Conservation (phyloP, 495 filamentous ascomycete species). For the Endocarpon pusillum region DNA sequence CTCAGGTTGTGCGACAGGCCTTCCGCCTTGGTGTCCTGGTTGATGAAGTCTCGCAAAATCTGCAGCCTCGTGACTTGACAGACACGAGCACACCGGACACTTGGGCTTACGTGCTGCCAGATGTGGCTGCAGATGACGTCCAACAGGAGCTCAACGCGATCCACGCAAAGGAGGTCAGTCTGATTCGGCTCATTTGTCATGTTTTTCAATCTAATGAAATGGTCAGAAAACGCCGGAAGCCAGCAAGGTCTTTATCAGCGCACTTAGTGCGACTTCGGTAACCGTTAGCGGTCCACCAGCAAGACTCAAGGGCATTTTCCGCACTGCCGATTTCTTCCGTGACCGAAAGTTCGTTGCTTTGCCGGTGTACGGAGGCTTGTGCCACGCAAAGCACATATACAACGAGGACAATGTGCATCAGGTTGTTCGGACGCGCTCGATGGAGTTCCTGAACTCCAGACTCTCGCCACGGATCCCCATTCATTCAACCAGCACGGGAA, state of each 20-base stretch:
- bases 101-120: constrained; percentile 27
- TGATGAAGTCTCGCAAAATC: constrained; percentile 16
- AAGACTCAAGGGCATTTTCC: constrained; percentile 18
- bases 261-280: constrained; percentile 16
- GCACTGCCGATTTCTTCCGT: constrained; percentile 15
- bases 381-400: constrained; percentile 28
- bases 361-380: constrained; percentile 22
- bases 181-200: not conserved
- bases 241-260: constrained; percentile 25
- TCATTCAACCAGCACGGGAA: constrained; percentile 9
- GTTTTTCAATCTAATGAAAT: not conserved
- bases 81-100: constrained; percentile 9
- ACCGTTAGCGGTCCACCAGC: constrained; percentile 28
- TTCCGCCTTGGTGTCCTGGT: constrained; percentile 24
- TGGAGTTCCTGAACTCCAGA: constrained; percentile 1
- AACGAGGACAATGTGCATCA: constrained; percentile 10
- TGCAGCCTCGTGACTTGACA: constrained; percentile 14
- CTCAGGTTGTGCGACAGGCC: constrained; percentile 17
- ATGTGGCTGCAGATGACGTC: constrained; percentile 14
- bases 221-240: constrained; percentile 4
- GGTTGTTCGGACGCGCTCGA: constrained; percentile 9
- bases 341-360: constrained; percentile 15
- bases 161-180: constrained; percentile 9
- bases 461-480: constrained; percentile 3
- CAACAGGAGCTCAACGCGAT: constrained; percentile 19